Base-by-base conservation (phyloP, 1,284 basidiomycete genomes). In the Sphagnurus paluster region DNA sequence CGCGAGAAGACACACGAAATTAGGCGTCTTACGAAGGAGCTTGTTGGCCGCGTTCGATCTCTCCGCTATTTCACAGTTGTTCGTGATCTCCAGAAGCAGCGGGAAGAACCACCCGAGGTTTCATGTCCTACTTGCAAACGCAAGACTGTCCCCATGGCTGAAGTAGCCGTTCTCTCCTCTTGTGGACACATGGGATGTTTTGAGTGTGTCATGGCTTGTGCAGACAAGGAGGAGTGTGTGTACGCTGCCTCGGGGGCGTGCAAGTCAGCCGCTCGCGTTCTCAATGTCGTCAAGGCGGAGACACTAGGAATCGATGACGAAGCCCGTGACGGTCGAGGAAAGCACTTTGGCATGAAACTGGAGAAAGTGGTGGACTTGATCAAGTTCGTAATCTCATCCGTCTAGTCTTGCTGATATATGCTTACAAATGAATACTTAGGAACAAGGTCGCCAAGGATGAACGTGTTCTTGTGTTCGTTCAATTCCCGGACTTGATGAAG, bases 401-500 rank as follows among this genome's bases (percentile, higher is more conserved):
- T 51, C 20, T 21, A 7, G 16, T 43, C 29, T 20, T n/a, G 23
- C 23, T 37, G 14, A 17, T 14, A 9, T 33, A 21, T 28, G 24
- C 24, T 51, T n/a, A 53, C 11, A 13, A 19, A 13, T 26, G 10
- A 30, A 39, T 30, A 33, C 14, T 30, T 48, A 91, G 87, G 59
- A 77, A 80, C 43, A 65, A 71, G 29, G 79, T 95, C 19, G 83
- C 88, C 1, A 77, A 80, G 55, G 72, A 84, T 11, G 92, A 97
- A 56, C 84, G 92, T 2, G 79, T 95, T 10, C 78, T 98, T 30
- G 81, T 98, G 43, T 98, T 98, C 66, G 88, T 96, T 10, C 94
- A 98, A 60, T 98, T 96, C 76, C 86, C 84, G 7, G 95, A 97
- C 64, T 77, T 98, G 50, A 90, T 89, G 75, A 82, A 83, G 61